Percentiles rank a stretch among this genome's conserved stretches.
These are phyloP conservation scores for Lumnitzera racemosa DNA, from an alignment of 345 rosid species.

Conservation along the genomic window DNA sequence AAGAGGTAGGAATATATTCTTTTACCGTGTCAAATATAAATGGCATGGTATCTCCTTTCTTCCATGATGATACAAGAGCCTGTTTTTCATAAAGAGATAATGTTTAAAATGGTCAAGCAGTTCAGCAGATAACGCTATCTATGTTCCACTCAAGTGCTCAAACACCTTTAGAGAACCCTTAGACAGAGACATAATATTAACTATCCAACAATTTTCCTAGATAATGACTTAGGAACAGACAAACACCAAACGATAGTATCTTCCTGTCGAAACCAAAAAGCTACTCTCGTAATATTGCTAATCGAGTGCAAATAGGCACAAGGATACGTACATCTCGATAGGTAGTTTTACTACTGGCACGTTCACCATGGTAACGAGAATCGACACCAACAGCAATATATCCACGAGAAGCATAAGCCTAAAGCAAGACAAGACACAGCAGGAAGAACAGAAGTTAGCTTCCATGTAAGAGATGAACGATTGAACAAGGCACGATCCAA, in stretches of 20 bases:
- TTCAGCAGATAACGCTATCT: not conserved
- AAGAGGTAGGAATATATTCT: not conserved
- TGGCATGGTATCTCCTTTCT: slow-evolving; percentile 77
- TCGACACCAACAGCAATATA: slow-evolving; percentile 74
- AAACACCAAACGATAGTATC: no score
- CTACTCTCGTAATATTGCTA: no score
- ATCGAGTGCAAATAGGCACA: slow-evolving; percentile 2
- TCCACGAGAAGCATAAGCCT: slow-evolving; percentile 91
- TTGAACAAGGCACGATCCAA: not conserved
- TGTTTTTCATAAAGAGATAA: slow-evolving; percentile 17
- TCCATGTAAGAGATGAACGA: not conserved
- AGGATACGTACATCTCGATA: slow-evolving; percentile 46
- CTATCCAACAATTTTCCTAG: no score
- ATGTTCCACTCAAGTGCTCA: no score
- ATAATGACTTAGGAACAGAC: no score
- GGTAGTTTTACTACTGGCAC: slow-evolving; percentile 51
- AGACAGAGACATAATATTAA: no score
- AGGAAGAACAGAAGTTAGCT: not conserved
- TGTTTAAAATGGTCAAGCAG: not conserved
- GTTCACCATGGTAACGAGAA: slow-evolving; percentile 94
- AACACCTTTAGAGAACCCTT: no score
- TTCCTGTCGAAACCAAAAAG: no score
- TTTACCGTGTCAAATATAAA: slow-evolving; percentile 78
- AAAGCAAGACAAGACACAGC: slow-evolving; percentile 9
- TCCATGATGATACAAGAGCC: slow-evolving; percentile 93